Evolutionary conservation across 2,329 filamentous ascomycete species (phyloP).

Genomic region (Bimuria novae-zelandiae): DNA sequence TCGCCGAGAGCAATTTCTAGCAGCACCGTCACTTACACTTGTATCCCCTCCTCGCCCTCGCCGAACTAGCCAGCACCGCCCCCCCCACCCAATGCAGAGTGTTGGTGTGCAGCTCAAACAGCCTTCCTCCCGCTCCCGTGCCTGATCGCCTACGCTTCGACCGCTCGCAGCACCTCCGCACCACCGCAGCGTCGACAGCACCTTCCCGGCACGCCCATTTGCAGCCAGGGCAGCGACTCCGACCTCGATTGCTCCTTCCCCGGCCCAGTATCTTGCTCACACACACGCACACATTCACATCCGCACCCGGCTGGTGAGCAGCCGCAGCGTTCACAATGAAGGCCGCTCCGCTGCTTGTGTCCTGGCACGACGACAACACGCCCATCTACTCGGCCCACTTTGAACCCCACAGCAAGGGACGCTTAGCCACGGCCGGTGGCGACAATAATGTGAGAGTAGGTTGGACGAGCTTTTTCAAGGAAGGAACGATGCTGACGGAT

Average conservation of each 20-base stretch:
- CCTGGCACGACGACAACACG: slow-evolving; percentile 97
- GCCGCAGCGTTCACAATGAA: slow-evolving; percentile 67
- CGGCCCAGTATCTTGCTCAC: background rate
- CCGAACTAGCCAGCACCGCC: background rate
- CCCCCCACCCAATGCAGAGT: background rate
- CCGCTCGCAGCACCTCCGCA: slow-evolving; percentile 7
- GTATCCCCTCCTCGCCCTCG: background rate
- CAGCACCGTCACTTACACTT: background rate
- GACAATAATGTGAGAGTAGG: slow-evolving; percentile 93
- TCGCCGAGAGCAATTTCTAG: background rate
- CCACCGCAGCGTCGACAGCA: slow-evolving; percentile 1
- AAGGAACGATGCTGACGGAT: slow-evolving; percentile 42
- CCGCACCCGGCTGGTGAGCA: slow-evolving; percentile 27
- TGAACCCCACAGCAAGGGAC: slow-evolving; percentile 86
- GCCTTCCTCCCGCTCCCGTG: slow-evolving; percentile 3
- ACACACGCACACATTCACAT: background rate
- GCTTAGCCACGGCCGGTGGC: slow-evolving; percentile 90
- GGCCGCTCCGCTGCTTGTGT: slow-evolving; percentile 92
- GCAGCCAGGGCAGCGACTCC: slow-evolving; percentile 7
- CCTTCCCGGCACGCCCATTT: slow-evolving; percentile 8
- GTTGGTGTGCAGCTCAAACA: background rate
- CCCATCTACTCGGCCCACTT: slow-evolving; percentile 98
- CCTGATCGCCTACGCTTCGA: background rate
- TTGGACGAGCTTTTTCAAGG: slow-evolving; percentile 19
- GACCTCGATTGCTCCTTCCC: background rate